A percentile compares a stretch with the other conserved stretches of the same genome.
Evolutionary conservation across 2,329 filamentous ascomycete species (phyloP).

Genomic region (Chlorencoelia australis): DNA sequence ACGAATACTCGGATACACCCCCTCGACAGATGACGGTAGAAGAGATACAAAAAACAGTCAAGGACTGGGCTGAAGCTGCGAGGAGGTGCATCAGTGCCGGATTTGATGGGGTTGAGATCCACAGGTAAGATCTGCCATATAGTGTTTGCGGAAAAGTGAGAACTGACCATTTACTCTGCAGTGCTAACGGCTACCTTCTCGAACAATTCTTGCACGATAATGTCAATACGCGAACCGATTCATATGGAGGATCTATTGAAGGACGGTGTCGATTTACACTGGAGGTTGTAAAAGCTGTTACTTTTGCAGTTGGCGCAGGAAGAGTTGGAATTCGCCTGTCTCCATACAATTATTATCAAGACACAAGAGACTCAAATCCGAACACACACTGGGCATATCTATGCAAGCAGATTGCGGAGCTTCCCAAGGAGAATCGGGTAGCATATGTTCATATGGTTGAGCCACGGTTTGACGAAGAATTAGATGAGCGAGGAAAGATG

Average conservation of each 20-base stretch:
- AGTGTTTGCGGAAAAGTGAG: no score
- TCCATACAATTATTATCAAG: conserved; percentile 51
- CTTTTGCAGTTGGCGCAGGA: no score
- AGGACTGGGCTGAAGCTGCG: conserved; percentile 12
- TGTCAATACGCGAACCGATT: conserved; percentile 17
- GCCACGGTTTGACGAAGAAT: conserved; percentile 26
- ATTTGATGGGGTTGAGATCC: conserved; percentile 22
- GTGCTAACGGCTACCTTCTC: conserved; percentile 20
- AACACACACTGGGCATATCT: conserved; percentile 15
- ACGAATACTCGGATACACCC: conserved; percentile 1
- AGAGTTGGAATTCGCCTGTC: no score
- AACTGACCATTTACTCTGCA: no score
- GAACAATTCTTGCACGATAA: conserved; percentile 21
- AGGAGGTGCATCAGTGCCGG: conserved; percentile 19
- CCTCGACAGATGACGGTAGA: conserved; percentile 13
- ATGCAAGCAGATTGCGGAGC: conserved; percentile 29
- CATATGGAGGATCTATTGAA: conserved; percentile 21
- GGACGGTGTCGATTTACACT: conserved; percentile 36
- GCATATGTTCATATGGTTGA: conserved; percentile 15
- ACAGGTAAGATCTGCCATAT: no score
- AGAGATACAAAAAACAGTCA: conserved; percentile 15
- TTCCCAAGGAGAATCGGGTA: conserved; percentile 8
- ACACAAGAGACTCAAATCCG: conserved; percentile 41
- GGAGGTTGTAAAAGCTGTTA: no score
- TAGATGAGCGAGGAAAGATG: conserved; percentile 38